Evolutionary conservation across 2,329 filamentous ascomycete genomes (phyloP).

Genomic region (Bipolaris victoriae): DNA sequence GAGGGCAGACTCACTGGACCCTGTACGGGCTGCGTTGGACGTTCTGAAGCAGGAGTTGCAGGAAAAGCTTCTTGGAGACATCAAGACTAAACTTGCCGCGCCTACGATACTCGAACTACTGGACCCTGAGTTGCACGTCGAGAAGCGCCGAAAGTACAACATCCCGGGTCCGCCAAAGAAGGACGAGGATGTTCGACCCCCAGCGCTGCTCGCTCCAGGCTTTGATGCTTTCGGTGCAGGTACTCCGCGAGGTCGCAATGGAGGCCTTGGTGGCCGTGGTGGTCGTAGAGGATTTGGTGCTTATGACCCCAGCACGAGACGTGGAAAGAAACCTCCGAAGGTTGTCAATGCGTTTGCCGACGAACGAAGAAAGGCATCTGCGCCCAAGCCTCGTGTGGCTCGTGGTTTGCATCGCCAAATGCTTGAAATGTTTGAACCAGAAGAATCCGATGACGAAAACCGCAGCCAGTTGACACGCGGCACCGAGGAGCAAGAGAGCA

Average conservation of each 20-base stretch:
- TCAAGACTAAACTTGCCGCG: slow-evolving; percentile 84
- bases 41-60: slow-evolving; percentile 79
- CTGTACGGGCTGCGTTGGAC: slow-evolving; percentile 82
- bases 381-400: slow-evolving; percentile 63
- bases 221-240: slow-evolving; percentile 67
- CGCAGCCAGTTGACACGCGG: slow-evolving; percentile 71
- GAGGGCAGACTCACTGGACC: slow-evolving; percentile 85
- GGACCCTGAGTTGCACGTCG: slow-evolving; percentile 77
- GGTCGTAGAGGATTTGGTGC: slow-evolving; percentile 53
- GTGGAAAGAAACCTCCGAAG: slow-evolving; percentile 48
- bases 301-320: slow-evolving; percentile 52
- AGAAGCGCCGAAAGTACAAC: slow-evolving; percentile 80
- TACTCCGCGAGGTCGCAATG: slow-evolving; percentile 63
- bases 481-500: slow-evolving; percentile 85
- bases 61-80: slow-evolving; percentile 85
- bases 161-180: slow-evolving; percentile 69
- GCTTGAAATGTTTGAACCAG: slow-evolving; percentile 74
- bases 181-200: slow-evolving; percentile 63
- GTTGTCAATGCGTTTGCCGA: slow-evolving; percentile 56
- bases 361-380: slow-evolving; percentile 65
- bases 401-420: slow-evolving; percentile 83
- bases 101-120: slow-evolving; percentile 81
- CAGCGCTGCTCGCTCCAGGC: slow-evolving; percentile 60
- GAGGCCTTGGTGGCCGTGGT: slow-evolving; percentile 48
- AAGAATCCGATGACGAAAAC: slow-evolving; percentile 83